Percentiles rank a stretch among this genome's conserved stretches.
These are phyloP conservation scores for Tylopilus plumbeoviolaceoides DNA, from an alignment of 768 basidiomycete species.

Conservation along the genomic window DNA sequence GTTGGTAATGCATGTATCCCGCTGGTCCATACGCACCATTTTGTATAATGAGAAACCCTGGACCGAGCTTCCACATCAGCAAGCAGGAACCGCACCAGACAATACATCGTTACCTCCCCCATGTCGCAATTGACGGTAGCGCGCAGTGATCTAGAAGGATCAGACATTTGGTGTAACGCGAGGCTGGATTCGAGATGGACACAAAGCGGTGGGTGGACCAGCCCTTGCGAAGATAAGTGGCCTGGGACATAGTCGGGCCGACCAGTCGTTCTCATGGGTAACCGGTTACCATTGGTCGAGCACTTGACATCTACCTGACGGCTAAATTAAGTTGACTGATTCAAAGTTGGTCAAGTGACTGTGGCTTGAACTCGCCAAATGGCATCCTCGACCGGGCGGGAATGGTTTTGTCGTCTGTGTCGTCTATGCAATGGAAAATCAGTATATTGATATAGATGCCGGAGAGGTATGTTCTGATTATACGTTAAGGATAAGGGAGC, in stretches of 20 bases:
- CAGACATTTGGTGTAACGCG: constrained; percentile 8
- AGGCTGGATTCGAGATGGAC: neutral
- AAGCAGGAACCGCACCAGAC: neutral
- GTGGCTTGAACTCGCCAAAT: neutral
- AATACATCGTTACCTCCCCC: constrained; percentile 33
- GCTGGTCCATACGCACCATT: constrained; percentile 30
- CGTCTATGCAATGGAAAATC: constrained; percentile 1
- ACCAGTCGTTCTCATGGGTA: neutral
- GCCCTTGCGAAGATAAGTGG: neutral
- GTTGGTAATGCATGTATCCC: neutral
- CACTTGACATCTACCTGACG: neutral
- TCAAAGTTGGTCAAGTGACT: neutral
- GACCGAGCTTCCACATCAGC: constrained; percentile 1
- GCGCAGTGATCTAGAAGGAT: constrained; percentile 7
- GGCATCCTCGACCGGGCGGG: neutral
- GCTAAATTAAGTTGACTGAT: neutral
- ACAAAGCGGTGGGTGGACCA: too few species aligned
- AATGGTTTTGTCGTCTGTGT: neutral
- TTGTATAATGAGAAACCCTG: constrained; percentile 55
- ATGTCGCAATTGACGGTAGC: constrained; percentile 55
- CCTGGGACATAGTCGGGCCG: constrained; percentile 3
- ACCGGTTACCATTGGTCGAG: neutral
- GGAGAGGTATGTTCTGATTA: constrained; percentile 1
- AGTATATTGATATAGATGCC: neutral
- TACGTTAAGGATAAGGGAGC: neutral